Conservation (phyloP, 805 yeast genomes). For the Scheffersomyces lignosus region DNA sequence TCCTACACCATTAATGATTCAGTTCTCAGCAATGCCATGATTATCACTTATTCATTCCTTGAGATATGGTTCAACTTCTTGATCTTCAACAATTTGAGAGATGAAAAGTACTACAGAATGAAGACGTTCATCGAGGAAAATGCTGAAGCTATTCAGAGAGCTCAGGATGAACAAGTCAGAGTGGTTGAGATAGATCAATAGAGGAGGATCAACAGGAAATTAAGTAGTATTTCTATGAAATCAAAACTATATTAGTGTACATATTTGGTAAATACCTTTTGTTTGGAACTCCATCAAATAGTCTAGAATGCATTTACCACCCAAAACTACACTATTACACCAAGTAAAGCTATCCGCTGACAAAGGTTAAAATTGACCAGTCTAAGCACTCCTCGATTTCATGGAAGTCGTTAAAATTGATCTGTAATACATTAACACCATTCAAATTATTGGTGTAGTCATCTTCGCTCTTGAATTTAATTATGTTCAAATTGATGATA, state of each 20-base stretch:
- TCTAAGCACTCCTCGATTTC: slow-evolving; percentile 57
- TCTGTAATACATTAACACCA: slow-evolving; percentile 43
- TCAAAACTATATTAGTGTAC: no score
- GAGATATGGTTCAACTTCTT: slow-evolving; percentile 73
- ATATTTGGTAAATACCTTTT: no score
- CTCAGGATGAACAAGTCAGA: slow-evolving; percentile 29
- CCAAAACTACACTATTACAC: no score
- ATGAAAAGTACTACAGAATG: slow-evolving; percentile 55
- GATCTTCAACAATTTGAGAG: slow-evolving; percentile 60
- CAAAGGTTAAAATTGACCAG: slow-evolving; percentile 49
- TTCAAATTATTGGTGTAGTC: slow-evolving; percentile 28
- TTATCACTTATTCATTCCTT: slow-evolving; percentile 57
- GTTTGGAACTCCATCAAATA: no score
- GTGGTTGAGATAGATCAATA: slow-evolving; percentile 25
- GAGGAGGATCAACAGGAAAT: no score
- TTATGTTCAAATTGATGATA: slow-evolving; percentile 33
- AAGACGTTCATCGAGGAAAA: slow-evolving; percentile 43
- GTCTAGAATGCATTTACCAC: no score
- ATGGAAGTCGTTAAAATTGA: slow-evolving; percentile 48
- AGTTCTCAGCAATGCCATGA: slow-evolving; percentile 58
- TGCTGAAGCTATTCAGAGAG: slow-evolving; percentile 32
- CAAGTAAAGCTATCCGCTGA: slow-evolving; percentile 11
- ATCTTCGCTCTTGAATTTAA: slow-evolving; percentile 24
- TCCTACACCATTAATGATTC: slow-evolving; percentile 48
- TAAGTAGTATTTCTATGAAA: no score